These are phyloP conservation scores for Ogataea ramenticola DNA, from an alignment of 805 yeast species.

Conservation along the genomic window DNA sequence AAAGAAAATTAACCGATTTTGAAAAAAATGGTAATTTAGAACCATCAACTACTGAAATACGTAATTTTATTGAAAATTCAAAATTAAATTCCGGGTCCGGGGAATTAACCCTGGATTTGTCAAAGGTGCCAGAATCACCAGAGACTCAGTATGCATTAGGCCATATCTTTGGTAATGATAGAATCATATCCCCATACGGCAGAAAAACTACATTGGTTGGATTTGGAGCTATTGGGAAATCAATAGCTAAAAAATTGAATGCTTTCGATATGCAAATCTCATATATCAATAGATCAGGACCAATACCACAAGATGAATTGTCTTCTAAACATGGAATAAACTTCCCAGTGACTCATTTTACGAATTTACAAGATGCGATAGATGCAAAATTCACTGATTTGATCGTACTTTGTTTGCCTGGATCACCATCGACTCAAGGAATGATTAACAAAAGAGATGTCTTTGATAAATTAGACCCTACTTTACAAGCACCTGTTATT, in stretches of 20 bases:
- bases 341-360: constrained; percentile 37
- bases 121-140: background rate
- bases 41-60: too few relatives aligned
- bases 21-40: too few relatives aligned
- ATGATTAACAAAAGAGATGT: constrained; percentile 42
- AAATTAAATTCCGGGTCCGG: constrained; percentile 18
- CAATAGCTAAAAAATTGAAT: constrained; percentile 48
- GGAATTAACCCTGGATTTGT: constrained; percentile 8
- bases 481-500: constrained; percentile 54
- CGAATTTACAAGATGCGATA: constrained; percentile 32
- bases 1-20: too few relatives aligned
- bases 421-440: constrained; percentile 48
- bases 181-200: constrained; percentile 45
- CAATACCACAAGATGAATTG: constrained; percentile 26
- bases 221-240: constrained; percentile 68
- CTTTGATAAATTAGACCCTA: constrained; percentile 39
- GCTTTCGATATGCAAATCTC: constrained; percentile 49
- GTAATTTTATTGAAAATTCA: constrained; percentile 31
- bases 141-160: constrained; percentile 31
- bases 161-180: constrained; percentile 38
- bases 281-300: constrained; percentile 47
- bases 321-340: constrained; percentile 30
- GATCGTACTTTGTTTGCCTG: constrained; percentile 62
- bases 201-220: constrained; percentile 62
- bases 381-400: constrained; percentile 34